A percentile compares a stretch with the other conserved stretches of the same genome.
These are phyloP conservation scores for Candida sanyiensis DNA, from an alignment of 805 yeast genomes.

Conservation along the genomic window DNA sequence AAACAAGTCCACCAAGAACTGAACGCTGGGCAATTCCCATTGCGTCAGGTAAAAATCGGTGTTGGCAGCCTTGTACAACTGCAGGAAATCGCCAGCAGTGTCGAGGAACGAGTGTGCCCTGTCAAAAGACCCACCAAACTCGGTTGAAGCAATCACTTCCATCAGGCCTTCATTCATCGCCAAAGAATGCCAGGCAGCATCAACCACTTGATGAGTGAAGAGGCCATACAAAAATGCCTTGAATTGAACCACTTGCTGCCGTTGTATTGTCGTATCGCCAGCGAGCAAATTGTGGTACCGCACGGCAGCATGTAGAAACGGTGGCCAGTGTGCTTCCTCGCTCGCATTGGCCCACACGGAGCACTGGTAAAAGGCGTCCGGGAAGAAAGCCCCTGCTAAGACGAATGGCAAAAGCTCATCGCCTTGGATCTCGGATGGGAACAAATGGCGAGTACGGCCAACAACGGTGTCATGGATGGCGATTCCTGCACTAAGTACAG, in stretches of 20 bases:
- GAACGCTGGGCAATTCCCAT: slow-evolving; percentile 38
- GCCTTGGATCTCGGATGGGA: slow-evolving; percentile 31
- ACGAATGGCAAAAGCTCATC: slow-evolving; percentile 26
- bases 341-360: slow-evolving; percentile 42
- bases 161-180: slow-evolving; percentile 51
- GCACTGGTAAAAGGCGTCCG: slow-evolving; percentile 65
- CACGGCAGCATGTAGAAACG: slow-evolving; percentile 45
- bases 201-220: slow-evolving; percentile 57
- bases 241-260: slow-evolving; percentile 29
- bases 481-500: slow-evolving; percentile 2
- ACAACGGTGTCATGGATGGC: slow-evolving; percentile 32
- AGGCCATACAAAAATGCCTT: slow-evolving; percentile 55
- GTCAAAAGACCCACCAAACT: slow-evolving; percentile 41
- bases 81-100: slow-evolving; percentile 58
- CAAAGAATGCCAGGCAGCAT: slow-evolving; percentile 64
- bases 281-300: slow-evolving; percentile 29
- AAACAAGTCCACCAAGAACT: slow-evolving; percentile 39
- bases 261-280: slow-evolving; percentile 4
- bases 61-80: slow-evolving; percentile 33
- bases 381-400: slow-evolving; percentile 62
- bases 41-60: slow-evolving; percentile 21
- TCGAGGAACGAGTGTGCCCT: slow-evolving; percentile 53
- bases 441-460: slow-evolving; percentile 24
- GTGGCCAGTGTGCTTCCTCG: slow-evolving; percentile 69
- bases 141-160: slow-evolving; percentile 42